Conservation (phyloP, 345 rosid genomes). For the Murraya paniculata region DNA sequence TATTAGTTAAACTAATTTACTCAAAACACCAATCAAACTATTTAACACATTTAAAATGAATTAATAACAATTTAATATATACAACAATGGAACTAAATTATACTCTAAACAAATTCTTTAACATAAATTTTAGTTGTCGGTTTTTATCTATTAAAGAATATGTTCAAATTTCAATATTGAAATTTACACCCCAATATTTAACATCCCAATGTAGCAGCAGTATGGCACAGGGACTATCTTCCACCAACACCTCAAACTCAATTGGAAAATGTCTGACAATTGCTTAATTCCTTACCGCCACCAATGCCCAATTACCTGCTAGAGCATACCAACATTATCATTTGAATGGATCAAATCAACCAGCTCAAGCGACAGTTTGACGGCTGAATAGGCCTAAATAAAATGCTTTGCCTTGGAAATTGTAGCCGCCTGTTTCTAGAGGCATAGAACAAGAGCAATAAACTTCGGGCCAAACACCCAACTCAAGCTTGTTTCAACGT, state of each 20-base stretch:
- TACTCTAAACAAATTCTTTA: too few species aligned
- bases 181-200: conserved; percentile 13
- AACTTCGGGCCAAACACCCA: too few species aligned
- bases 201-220: conserved; percentile 32
- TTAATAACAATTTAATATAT: too few species aligned
- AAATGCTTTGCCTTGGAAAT: conserved; percentile 57
- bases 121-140: too few species aligned
- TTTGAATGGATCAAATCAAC: conserved; percentile 40
- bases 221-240: conserved; percentile 50
- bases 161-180: too few species aligned
- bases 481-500: too few species aligned
- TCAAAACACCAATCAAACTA: too few species aligned
- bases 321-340: conserved; percentile 51
- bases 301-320: conserved; percentile 40
- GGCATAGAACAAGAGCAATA: conserved; percentile 36
- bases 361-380: conserved; percentile 35
- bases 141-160: too few species aligned
- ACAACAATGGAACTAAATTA: too few species aligned
- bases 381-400: conserved; percentile 29
- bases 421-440: conserved; percentile 53
- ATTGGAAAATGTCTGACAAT: background rate
- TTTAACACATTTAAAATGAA: too few species aligned
- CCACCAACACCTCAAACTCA: conserved; percentile 16
- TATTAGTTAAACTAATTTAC: too few species aligned
- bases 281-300: conserved; percentile 27